Evolutionary conservation across 768 basidiomycete genomes (phyloP), one percentile per base, ranked within the genome.

Genomic region (Boletus rufocinnamomeus): DNA sequence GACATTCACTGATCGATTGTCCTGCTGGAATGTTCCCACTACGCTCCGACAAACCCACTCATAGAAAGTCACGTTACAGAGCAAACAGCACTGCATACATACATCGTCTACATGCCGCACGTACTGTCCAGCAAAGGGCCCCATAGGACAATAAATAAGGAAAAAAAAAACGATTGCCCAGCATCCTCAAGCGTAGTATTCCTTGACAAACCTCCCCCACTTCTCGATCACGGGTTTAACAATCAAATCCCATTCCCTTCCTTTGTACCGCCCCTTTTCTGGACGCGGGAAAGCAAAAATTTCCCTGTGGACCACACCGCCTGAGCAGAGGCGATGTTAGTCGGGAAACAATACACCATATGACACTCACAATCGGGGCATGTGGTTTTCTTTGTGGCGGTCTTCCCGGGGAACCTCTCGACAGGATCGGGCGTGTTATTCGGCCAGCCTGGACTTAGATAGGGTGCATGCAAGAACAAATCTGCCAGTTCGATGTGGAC

Each of bases 401-500:
- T 62, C 58, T 60, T 68, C 64, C 61, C 69, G 10, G 66, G 30
- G 1, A 57, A 45, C 19, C 23, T 50, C 8, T 69, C 47, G 8
- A 64, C 43, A 34, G 34, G 14, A 41, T 69, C 70, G 43, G 76
- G 63, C 27, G 65, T 34, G 73, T 75, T 78, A 23, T 73, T 65
- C 9, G 77, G 76, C 66, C 74, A 91, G 13, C 64, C 69, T 4
- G 81, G 72, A 45, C 85, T 72, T 6, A 93, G 78, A 69, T 93
- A 91, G 2, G 82, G 80, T 11, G 74, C 66, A 50, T 86, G 80
- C 37, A 80, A 68, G 13, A 79, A 80, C 44, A 93, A 67, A 66
- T 94, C 93, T 8, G 84, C 80, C 8, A 94, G 78, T 69, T 94
- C 92, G 27, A 93, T 77, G 64, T 94, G 93, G 32, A 93, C 82